These are phyloP conservation scores for Lanmaoa rubissima DNA, from an alignment of 768 basidiomycete species.

Conservation along the genomic window DNA sequence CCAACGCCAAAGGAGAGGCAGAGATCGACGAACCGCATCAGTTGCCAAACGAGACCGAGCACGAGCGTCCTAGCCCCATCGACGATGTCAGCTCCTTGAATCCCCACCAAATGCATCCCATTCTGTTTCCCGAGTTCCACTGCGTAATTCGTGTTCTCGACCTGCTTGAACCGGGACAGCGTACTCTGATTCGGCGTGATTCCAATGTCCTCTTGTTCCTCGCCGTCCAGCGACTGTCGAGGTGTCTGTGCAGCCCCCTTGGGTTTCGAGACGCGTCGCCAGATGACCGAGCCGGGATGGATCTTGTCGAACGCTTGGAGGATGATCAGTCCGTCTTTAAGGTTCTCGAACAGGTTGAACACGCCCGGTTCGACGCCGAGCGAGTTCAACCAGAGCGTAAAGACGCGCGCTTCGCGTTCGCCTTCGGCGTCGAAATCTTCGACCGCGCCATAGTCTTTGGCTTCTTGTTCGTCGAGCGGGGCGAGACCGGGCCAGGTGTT, in stretches of 20 bases:
- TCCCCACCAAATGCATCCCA: slow-evolving; percentile 93
- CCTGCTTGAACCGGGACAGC: slow-evolving; percentile 93
- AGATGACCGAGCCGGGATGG: slow-evolving; percentile 86
- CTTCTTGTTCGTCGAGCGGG: slow-evolving; percentile 91
- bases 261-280: slow-evolving; percentile 96
- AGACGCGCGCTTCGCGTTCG: slow-evolving; percentile 96
- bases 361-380: slow-evolving; percentile 95
- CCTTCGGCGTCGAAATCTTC: slow-evolving; percentile 99
- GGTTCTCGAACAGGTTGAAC: slow-evolving; percentile 93
- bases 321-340: slow-evolving; percentile 89
- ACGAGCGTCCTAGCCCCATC: slow-evolving; percentile 92
- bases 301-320: slow-evolving; percentile 98
- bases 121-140: slow-evolving; percentile 92
- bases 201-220: slow-evolving; percentile 77
- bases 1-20: not conserved
- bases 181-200: slow-evolving; percentile 81
- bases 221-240: slow-evolving; percentile 39
- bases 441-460: slow-evolving; percentile 82
- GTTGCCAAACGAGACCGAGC: slow-evolving; percentile 95
- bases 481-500: slow-evolving; percentile 95
- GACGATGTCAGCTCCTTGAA: slow-evolving; percentile 96
- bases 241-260: slow-evolving; percentile 50
- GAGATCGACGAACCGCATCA: slow-evolving; percentile 70
- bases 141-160: slow-evolving; percentile 97
- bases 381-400: slow-evolving; percentile 97